Evolutionary conservation across 192 early-diverging fungal species (phyloP).

Genomic region (Backusella sp.): DNA sequence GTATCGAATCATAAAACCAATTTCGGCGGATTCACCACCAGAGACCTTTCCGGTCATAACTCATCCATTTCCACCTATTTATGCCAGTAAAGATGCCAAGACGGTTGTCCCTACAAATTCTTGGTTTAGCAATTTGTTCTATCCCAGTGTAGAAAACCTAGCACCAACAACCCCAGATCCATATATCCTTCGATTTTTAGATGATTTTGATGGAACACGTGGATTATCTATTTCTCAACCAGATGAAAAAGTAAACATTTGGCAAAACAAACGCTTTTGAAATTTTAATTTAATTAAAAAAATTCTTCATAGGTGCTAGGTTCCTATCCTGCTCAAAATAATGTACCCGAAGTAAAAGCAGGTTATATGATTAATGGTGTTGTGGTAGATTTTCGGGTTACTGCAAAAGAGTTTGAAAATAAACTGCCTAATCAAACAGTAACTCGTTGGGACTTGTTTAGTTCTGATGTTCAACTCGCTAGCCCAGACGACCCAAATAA

Average conservation of each 20-base stretch:
- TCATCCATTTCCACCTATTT: conserved; percentile 25
- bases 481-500: background rate
- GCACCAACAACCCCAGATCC: conserved; percentile 39
- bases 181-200: conserved; percentile 32
- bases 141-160: conserved; percentile 22
- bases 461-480: conserved; percentile 18
- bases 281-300: conserved; percentile 9
- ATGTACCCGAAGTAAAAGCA: conserved; percentile 22
- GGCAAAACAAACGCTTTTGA: background rate
- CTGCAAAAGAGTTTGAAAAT: conserved; percentile 26
- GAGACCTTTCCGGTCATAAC: conserved; percentile 11
- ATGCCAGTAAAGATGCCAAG: conserved; percentile 4
- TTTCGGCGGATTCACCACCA: conserved; percentile 18
- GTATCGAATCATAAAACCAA: background rate
- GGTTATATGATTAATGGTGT: conserved; percentile 32
- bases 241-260: conserved; percentile 14
- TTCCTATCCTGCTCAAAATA: conserved; percentile 27
- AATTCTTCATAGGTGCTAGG: conserved; percentile 12
- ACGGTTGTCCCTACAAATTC: conserved; percentile 34
- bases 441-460: conserved; percentile 28
- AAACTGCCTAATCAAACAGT: conserved; percentile 7
- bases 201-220: conserved; percentile 26
- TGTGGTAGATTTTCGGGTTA: conserved; percentile 29
- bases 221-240: conserved; percentile 33
- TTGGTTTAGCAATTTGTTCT: conserved; percentile 38